Evolutionary conservation across 345 rosid species (phyloP).

Genomic region (Gossypium australe): DNA sequence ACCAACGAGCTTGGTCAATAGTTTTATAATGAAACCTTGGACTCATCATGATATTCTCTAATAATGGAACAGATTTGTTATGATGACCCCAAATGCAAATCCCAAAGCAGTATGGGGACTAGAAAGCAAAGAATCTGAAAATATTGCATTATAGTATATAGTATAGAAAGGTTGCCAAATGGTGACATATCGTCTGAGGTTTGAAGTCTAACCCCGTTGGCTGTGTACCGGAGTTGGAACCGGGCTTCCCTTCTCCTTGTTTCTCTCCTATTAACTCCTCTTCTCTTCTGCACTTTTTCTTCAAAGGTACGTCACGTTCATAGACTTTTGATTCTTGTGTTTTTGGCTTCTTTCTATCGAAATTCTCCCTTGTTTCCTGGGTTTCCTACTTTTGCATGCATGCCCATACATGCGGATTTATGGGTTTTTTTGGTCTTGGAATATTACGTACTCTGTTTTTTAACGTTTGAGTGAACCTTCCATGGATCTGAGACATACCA

Average conservation of each 20-base stretch:
- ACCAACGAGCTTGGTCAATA: background rate
- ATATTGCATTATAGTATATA: background rate
- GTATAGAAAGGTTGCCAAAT: background rate
- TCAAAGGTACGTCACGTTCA: constrained; percentile 1
- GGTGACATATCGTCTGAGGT: background rate
- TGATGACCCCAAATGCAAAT: background rate
- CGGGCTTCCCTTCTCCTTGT: background rate
- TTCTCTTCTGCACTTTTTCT: background rate
- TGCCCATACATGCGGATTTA: background rate
- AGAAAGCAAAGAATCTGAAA: background rate
- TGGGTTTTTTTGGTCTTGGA: background rate
- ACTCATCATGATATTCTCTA: background rate
- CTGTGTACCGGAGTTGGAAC: background rate
- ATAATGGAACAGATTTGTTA: background rate
- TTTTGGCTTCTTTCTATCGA: background rate
- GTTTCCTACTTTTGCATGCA: background rate
- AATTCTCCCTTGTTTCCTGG: background rate
- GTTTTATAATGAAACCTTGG: background rate
- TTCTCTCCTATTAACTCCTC: background rate
- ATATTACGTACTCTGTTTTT: background rate
- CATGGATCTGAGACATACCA: background rate
- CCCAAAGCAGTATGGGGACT: background rate
- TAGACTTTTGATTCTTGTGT: background rate
- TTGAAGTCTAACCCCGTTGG: background rate
- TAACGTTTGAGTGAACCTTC: background rate